Evolutionary conservation across 345 rosid genomes (phyloP), one percentile per base, ranked within the genome.

Genomic region (Turnera subulata): DNA sequence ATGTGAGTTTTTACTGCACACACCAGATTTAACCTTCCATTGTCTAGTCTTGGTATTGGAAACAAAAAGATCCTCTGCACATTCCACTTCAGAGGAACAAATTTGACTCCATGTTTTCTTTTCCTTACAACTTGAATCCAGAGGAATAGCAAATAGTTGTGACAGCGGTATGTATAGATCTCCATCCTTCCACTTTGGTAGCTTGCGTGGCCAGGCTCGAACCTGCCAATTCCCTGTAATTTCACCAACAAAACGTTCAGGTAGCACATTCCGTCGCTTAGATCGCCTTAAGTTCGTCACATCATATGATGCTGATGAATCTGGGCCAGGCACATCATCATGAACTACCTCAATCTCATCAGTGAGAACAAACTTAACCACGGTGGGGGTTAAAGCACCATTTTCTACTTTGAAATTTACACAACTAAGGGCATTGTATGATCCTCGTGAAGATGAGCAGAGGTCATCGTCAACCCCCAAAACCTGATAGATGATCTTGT

Each of bases 401-500:
- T 78, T 67, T 5, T 85, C 88, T 23, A 64, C 70, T 33, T 56
- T 80, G 53, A 86, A 78, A 58, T 76, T 88, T 65, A 91, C 49
- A n/a, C 67, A 70, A 60, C 67, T 69, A 46, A 65, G n/a, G 50
- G 48, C 62, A 46, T 68, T 73, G 53, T 64, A 38, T 26, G 64
- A 20, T 38, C 53, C 61, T 24, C 52, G 33, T 7, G 69, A 71
- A 55, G n/a, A n/a, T n/a, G n/a, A n/a, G n/a, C 26, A 21, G 18
- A 46, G 18, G 3, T 70, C 81, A 55, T 75, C 71, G 37, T 68
- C 80, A 1, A 22, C 48, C 38, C 22, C 55, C 45, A 70, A 52
- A 72, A 82, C 71, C 65, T 84, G 81, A 70, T 85, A 91, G 44
- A 82, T 77, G 7, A 88, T 61, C 79, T 84, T 91, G 48, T 73